Percentiles rank a stretch among this genome's conserved stretches.
These are phyloP conservation scores for Cystofilobasidium bisporidii DNA, from an alignment of 768 basidiomycete species.

Conservation along the genomic window DNA sequence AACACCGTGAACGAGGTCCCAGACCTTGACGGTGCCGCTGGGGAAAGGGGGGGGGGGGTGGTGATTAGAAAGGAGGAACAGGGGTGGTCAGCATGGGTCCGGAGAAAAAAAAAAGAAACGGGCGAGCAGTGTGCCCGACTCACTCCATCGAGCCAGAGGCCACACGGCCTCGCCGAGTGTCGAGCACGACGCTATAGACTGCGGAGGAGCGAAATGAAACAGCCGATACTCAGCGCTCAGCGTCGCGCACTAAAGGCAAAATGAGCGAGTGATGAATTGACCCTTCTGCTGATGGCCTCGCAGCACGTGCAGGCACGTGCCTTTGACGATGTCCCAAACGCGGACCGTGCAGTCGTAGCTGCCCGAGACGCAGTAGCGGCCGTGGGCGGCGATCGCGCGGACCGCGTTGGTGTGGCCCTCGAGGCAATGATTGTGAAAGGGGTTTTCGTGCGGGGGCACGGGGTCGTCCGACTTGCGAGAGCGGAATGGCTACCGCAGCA, in stretches of 20 bases:
- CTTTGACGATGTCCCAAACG: conserved; percentile 86
- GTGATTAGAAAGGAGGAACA: too few species aligned
- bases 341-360: conserved; percentile 93
- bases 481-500: background rate
- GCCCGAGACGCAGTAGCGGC: conserved; percentile 81
- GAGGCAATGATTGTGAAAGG: conserved; percentile 75
- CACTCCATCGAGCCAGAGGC: conserved; percentile 94
- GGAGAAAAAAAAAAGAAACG: too few species aligned
- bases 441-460: conserved; percentile 51
- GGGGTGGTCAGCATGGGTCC: background rate
- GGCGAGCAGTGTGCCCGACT: too few species aligned
- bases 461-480: conserved; percentile 12
- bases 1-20: conserved; percentile 74
- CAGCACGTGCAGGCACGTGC: conserved; percentile 67
- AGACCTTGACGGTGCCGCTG: conserved; percentile 78
- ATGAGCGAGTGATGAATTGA: conserved; percentile 34
- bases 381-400: conserved; percentile 80
- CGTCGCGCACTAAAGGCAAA: background rate
- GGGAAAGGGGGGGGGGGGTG: too few species aligned
- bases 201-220: conserved; percentile 8
- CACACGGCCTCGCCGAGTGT: conserved; percentile 72
- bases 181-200: conserved; percentile 95
- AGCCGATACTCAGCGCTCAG: background rate
- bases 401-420: conserved; percentile 87
- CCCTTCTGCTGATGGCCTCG: conserved; percentile 89